Evolutionary conservation across 2,329 filamentous ascomycete genomes (phyloP), one percentile per base, ranked within the genome.

Genomic region (Penicillium hesseltinei): DNA sequence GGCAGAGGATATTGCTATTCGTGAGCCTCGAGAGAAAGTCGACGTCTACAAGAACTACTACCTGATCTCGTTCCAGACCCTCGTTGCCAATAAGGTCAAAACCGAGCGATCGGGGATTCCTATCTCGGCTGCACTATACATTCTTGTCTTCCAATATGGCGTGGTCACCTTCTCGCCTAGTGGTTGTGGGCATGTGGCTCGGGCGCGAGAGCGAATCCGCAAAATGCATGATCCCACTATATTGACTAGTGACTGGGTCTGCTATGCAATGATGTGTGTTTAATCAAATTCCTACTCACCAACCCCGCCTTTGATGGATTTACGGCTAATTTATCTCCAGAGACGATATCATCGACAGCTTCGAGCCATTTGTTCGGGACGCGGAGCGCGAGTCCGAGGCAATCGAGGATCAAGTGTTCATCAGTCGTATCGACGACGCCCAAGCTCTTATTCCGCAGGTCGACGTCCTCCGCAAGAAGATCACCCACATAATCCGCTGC

Each of bases 41-140:
- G 94, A 99, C 74, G 83, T 97, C 17, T 97, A 97, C 77, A 88
- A 89, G 17, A 90, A 91, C 23, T 99, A 99, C 78, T 99, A 97
- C 77, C 96, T 99, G 72, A 90, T 96, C 45, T 95, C 90, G 70
- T 97, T 97, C 81, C 87, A 92, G 52, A 96, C 92, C 0, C 5
- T 97, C 94, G 80, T 88, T 82, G 64, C 87, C 88, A 51, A 80
- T 88, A 62, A 87, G 91, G 13, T 7, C 36, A 65, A 87, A 88
- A 63, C 82, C 85, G 48, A 87, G 85, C 44, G 85, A 88, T 57
- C 85, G 88, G 57, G 39, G 5, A 92, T 94, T 69, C 89, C 96
- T 62, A 89, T 95, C 67, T 91, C 92, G 0, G 91, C 95, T 77
- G 95, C 96, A 72, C 88, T 96, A 48, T 97, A 97, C 71, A 93